Evolutionary conservation across 306 rosid species (phyloP), one percentile per base, ranked within the genome.

Genomic region (Malus orientalis): DNA sequence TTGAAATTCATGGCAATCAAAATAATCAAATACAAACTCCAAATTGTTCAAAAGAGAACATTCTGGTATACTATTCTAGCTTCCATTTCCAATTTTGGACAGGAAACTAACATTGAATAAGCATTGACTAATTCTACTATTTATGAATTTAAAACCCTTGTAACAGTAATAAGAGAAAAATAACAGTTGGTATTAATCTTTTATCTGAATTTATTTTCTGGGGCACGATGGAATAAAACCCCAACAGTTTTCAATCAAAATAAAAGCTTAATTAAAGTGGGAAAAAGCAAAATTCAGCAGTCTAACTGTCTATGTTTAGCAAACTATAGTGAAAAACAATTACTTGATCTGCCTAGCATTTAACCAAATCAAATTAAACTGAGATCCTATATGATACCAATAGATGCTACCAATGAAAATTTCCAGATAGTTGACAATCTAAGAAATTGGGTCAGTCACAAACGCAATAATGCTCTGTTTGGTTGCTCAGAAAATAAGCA

Each of bases 1-100:
- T 79, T 71, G 74, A 44, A 10, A 87, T 80, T 74, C 81, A 59
- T 61, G 60, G 83, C 85, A 82, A 71, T 80, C 49, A 71, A 45
- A 64, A 45, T 61, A 25, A 44, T 51, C 55, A 76, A 23, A 30
- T 63, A 79, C n/a, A 69, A 32, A 74, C 40, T 29, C 47, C 42
- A 25, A 74, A 55, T 13, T 18, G 19, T 19, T 44, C 29, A 59
- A 69, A 79, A 67, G 20, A 38, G 20, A 66, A 32, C 76, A 30
- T 58, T 42, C 69, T 14, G 70, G 79, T 25, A 55, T 54, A 4
- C 74, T 33, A 30, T 27, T 30, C 4, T 55, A 58, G 32, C 64
- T 40, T 55, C 62, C 42, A 22, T 32, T 72, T 72, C 65, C 25
- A 71, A 4, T 1, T 23, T 51, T 47, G 36, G 54, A 25, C 36